These are phyloP conservation scores for Plasmodium inui DNA, from an alignment of 169 alveolate species.

Conservation along the genomic window DNA sequence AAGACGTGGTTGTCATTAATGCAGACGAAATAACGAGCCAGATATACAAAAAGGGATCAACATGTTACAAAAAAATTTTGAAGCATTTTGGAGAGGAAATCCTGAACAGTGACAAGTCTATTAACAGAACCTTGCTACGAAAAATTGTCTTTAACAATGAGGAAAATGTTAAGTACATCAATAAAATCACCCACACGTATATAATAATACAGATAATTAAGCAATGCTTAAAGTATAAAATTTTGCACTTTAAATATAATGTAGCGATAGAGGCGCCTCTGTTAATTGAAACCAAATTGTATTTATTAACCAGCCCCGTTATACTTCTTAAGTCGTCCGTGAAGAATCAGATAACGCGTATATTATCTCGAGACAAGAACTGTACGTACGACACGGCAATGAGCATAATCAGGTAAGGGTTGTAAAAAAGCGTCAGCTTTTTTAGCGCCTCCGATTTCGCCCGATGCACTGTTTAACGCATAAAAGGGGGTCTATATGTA, in stretches of 20 bases:
- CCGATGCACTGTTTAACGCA: neutral
- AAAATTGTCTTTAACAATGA: slow-evolving; percentile 83
- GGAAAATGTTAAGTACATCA: slow-evolving; percentile 78
- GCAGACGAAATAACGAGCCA: slow-evolving; percentile 47
- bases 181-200: slow-evolving; percentile 81
- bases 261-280: slow-evolving; percentile 86
- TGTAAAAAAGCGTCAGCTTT: neutral
- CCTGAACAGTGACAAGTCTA: slow-evolving; percentile 78
- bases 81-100: slow-evolving; percentile 83
- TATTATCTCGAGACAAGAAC: slow-evolving; percentile 77
- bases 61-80: slow-evolving; percentile 79
- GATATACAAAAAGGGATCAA: slow-evolving; percentile 81
- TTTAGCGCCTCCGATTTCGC: neutral
- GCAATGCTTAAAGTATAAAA: slow-evolving; percentile 82
- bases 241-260: slow-evolving; percentile 69
- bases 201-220: slow-evolving; percentile 80
- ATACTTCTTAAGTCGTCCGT: slow-evolving; percentile 80
- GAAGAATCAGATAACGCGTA: slow-evolving; percentile 80
- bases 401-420: slow-evolving; percentile 81
- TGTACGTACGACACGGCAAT: slow-evolving; percentile 79
- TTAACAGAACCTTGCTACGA: slow-evolving; percentile 81
- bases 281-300: slow-evolving; percentile 83
- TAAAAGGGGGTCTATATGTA: neutral
- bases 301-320: slow-evolving; percentile 81
- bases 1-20: slow-evolving; percentile 79